These are phyloP conservation scores for Pseudoscleropodium purum DNA, from an alignment of 225 moss, liverwort and hornwort species.

Conservation along the genomic window DNA sequence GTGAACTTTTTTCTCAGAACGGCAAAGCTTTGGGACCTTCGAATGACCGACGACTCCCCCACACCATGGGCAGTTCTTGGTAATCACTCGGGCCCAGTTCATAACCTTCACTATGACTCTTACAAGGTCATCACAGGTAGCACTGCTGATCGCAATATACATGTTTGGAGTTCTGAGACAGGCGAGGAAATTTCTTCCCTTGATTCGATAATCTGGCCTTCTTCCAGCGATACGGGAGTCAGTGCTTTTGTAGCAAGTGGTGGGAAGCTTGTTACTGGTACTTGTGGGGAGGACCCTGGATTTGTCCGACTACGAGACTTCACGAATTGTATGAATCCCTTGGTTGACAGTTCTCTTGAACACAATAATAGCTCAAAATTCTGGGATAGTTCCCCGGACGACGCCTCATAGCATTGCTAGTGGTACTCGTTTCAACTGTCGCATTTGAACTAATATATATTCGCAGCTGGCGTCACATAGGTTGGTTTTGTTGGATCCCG, in stretches of 20 bases:
- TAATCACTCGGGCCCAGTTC: conserved; percentile 42
- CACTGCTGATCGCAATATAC: conserved; percentile 31
- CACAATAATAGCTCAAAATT: conserved; percentile 30
- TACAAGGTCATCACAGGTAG: conserved; percentile 64
- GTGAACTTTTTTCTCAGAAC: conserved; percentile 13
- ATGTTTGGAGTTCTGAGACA: conserved; percentile 55
- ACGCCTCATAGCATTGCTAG: background rate
- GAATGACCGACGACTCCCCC: conserved; percentile 33
- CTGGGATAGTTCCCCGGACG: conserved; percentile 32
- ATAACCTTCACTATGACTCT: conserved; percentile 50
- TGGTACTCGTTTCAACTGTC: background rate
- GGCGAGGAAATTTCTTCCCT: conserved; percentile 43
- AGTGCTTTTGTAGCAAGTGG: conserved; percentile 50
- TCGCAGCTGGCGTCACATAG: background rate
- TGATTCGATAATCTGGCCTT: conserved; percentile 20
- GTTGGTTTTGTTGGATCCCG: background rate
- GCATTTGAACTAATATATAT: background rate
- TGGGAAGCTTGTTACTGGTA: conserved; percentile 55
- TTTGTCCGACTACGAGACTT: conserved; percentile 52
- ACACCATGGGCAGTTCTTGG: conserved; percentile 53
- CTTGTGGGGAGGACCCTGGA: conserved; percentile 58
- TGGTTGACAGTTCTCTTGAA: conserved; percentile 13
- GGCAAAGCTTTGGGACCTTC: conserved; percentile 63
- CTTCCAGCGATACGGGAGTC: conserved; percentile 27
- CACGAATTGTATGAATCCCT: conserved; percentile 43